Conservation (phyloP, 2,329 filamentous ascomycete species). For the Neopestalotiopsis clavispora region DNA sequence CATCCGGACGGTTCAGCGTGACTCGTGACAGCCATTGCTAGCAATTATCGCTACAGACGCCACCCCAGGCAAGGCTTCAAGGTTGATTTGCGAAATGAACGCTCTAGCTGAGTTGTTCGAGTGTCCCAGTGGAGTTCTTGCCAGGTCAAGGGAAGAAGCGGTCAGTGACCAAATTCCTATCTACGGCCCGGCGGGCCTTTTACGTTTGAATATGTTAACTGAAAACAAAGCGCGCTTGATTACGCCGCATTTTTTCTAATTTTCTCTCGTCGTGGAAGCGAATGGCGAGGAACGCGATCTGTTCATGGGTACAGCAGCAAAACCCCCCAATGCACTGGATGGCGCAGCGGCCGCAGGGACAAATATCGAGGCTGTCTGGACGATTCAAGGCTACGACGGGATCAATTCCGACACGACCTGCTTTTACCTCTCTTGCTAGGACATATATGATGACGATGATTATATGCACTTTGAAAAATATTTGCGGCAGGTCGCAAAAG, state of each 20-base stretch:
- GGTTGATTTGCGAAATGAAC: not conserved
- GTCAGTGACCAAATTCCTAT: not conserved
- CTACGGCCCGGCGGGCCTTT: not conserved
- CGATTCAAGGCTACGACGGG: not conserved
- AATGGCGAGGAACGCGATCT: not conserved
- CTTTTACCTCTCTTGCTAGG: not conserved
- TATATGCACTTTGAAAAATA: too few species aligned
- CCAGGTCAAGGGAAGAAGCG: not conserved
- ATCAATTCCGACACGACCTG: not conserved
- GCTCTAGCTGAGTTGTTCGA: conserved; percentile 2
- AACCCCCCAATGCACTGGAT: not conserved
- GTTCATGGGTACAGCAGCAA: not conserved
- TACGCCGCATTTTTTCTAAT: not conserved
- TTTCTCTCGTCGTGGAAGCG: not conserved
- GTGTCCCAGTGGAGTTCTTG: not conserved
- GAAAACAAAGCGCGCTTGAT: not conserved
- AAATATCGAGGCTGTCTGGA: not conserved
- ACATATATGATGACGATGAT: too few species aligned
- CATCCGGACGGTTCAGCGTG: not conserved
- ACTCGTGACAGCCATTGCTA: not conserved
- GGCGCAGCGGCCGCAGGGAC: not conserved
- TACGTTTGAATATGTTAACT: conserved; percentile 1
- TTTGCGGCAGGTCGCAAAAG: not conserved
- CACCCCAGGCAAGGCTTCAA: not conserved
- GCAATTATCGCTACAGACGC: not conserved